Evolutionary conservation across 352 stramenopile genomes (phyloP).

Genomic region (Globisporangium radiosum): DNA sequence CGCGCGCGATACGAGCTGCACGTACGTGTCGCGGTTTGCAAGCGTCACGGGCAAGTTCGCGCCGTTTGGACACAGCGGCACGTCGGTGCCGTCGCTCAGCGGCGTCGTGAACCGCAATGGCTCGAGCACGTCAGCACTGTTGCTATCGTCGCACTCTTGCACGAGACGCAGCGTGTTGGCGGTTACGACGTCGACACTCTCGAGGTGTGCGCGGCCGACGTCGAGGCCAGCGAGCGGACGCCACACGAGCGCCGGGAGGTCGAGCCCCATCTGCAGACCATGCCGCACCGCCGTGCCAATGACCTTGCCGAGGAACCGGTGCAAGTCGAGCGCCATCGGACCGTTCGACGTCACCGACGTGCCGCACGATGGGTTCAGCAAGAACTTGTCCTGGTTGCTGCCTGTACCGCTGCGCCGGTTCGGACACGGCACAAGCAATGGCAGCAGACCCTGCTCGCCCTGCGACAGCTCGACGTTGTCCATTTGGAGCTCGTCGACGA

Average conservation of each 20-base stretch:
- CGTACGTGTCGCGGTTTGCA: conserved; percentile 51
- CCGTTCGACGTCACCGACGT: conserved; percentile 76
- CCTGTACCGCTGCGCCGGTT: conserved; percentile 82
- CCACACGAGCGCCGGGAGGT: conserved; percentile 86
- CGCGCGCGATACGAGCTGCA: conserved; percentile 60
- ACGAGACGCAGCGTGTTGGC: conserved; percentile 64
- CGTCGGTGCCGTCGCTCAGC: conserved; percentile 75
- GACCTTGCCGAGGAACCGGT: conserved; percentile 95
- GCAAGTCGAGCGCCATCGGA: conserved; percentile 89
- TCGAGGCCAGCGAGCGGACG: conserved; percentile 75
- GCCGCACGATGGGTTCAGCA: conserved; percentile 82
- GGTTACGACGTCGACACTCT: conserved; percentile 70
- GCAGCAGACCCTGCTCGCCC: conserved; percentile 81
- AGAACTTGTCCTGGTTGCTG: conserved; percentile 90
- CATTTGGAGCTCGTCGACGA: conserved; percentile 93
- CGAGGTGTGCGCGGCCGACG: conserved; percentile 64
- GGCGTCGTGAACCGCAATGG: conserved; percentile 74
- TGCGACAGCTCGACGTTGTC: conserved; percentile 84
- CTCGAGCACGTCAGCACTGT: conserved; percentile 31
- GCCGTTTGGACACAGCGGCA: conserved; percentile 54
- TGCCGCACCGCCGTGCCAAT: conserved; percentile 94
- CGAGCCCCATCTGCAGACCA: conserved; percentile 92
- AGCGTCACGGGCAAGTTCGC: conserved; percentile 65
- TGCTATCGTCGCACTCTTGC: conserved; percentile 47
- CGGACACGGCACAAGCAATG: conserved; percentile 84